These are phyloP conservation scores for Xylariaceae sp. DNA, from an alignment of 2,329 filamentous ascomycete species.

Conservation along the genomic window DNA sequence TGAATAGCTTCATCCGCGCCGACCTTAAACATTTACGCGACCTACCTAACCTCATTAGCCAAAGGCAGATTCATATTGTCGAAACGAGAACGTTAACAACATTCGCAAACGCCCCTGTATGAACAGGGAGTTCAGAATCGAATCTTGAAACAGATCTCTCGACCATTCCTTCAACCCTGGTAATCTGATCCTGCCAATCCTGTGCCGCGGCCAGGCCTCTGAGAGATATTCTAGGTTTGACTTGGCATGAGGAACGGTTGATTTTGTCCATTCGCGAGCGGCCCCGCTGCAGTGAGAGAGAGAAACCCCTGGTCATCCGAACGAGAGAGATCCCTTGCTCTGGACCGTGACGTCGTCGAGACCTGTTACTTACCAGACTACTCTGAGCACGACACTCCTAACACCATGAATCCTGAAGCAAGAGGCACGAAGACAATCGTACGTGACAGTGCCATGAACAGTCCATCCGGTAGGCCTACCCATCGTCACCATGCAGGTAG, in stretches of 20 bases:
- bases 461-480: neutral
- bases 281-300: neutral
- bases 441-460: neutral
- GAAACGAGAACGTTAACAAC: no score
- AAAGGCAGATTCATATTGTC: no score
- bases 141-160: neutral
- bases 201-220: neutral
- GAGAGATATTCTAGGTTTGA: no score
- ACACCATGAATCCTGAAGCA: neutral
- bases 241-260: no score
- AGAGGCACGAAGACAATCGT: neutral
- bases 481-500: no score
- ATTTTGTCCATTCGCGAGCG: neutral
- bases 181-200: neutral
- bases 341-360: neutral
- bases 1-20: no score
- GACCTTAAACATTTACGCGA: no score
- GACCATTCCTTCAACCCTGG: neutral
- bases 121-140: neutral
- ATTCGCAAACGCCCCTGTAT: neutral
- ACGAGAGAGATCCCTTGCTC: no score
- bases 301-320: no score
- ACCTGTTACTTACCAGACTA: neutral
- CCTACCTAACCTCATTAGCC: no score
- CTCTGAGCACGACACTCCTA: neutral